A percentile compares a stretch with the other conserved stretches of the same genome.
These are phyloP conservation scores for Monilinia fructigena DNA, from an alignment of 2,329 filamentous ascomycete genomes.

Conservation along the genomic window DNA sequence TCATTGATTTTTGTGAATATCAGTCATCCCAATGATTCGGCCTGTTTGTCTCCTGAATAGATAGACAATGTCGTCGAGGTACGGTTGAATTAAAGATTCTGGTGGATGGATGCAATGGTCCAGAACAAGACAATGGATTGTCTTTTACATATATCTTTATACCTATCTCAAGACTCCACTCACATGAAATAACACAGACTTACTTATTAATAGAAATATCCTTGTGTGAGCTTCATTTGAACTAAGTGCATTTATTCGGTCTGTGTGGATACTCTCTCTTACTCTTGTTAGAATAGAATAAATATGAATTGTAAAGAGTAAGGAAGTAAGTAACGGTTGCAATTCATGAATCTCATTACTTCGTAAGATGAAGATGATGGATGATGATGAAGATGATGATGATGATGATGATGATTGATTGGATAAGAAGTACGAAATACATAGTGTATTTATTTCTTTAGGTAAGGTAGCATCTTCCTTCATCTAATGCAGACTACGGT, in stretches of 20 bases:
- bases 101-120: background rate
- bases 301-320: background rate
- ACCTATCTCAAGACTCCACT: background rate
- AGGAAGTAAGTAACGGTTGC: background rate
- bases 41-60: background rate
- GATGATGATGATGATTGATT: background rate
- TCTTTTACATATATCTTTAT: constrained; percentile 1
- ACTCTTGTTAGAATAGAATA: constrained; percentile 1
- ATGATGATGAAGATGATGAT: background rate
- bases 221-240: constrained; percentile 10
- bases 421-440: background rate
- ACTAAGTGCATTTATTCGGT: background rate
- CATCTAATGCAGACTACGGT: too few relatives aligned
- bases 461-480: too few relatives aligned
- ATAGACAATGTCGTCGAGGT: background rate
- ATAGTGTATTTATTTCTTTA: too few relatives aligned
- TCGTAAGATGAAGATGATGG: too few relatives aligned
- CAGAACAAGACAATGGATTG: background rate
- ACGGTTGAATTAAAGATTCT: background rate
- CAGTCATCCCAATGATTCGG: background rate
- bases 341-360: too few relatives aligned
- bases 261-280: too few relatives aligned
- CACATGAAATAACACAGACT: constrained; percentile 2
- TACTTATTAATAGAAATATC: background rate
- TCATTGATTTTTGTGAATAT: constrained; percentile 10